Conservation (phyloP, 2,329 filamentous ascomycete species). For the Nigrospora sphaerica region DNA sequence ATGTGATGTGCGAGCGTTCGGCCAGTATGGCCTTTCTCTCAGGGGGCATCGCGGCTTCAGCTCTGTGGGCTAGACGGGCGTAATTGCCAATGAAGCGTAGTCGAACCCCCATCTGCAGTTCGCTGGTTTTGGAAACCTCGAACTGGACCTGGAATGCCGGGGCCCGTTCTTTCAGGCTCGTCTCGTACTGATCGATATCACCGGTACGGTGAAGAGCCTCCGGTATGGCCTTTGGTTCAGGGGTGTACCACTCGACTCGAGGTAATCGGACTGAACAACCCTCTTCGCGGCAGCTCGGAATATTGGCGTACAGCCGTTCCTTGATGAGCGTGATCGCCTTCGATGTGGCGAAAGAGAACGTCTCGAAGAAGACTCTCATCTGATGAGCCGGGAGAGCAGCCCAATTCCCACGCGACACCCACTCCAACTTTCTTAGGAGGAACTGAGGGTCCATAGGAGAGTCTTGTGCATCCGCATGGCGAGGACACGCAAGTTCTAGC, state of each 20-base stretch:
- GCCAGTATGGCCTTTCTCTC: neutral
- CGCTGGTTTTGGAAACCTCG: neutral
- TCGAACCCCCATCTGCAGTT: neutral
- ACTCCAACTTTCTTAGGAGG: neutral
- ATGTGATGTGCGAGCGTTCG: neutral
- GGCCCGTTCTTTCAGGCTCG: neutral
- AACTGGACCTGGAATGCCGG: slow-evolving; percentile 1
- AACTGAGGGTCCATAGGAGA: neutral
- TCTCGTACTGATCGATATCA: neutral
- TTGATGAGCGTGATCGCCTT: neutral
- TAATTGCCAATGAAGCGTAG: slow-evolving; percentile 4
- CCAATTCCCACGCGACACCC: neutral
- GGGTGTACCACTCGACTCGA: neutral
- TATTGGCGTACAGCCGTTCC: neutral
- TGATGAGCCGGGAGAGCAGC: neutral
- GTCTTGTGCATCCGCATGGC: neutral
- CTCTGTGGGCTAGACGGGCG: slow-evolving; percentile 4
- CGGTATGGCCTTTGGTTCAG: neutral
- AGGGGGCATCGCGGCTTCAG: neutral
- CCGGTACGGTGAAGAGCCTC: neutral
- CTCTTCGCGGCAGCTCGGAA: neutral
- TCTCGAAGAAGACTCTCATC: neutral
- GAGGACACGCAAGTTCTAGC: too few relatives aligned
- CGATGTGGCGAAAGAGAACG: neutral
- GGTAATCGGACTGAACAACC: neutral